phyloP scores from a whole-genome alignment of 306 rosid species.

The Cyclanthera cordifolia region DNA sequence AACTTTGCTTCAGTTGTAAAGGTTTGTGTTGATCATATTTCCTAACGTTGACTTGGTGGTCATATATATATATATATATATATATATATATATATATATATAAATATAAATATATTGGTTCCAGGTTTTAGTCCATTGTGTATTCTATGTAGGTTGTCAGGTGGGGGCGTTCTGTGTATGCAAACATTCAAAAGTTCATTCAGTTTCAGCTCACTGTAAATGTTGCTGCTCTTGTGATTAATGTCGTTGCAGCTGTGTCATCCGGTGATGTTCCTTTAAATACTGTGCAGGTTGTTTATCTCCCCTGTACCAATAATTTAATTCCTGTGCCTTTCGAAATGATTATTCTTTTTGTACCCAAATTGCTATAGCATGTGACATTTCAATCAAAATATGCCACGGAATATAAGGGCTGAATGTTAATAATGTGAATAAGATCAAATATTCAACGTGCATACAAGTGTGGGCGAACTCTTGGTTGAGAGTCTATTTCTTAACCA shows the following conservation, averaged over 20 bases:
- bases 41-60: neutral
- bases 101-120: too few species aligned
- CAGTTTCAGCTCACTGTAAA: slow-evolving; percentile 97
- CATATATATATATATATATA: too few species aligned
- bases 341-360: neutral
- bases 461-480: too few species aligned
- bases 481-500: too few species aligned
- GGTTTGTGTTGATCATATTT: slow-evolving; percentile 27
- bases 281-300: slow-evolving; percentile 72
- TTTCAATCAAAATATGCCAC: neutral
- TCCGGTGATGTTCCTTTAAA: slow-evolving; percentile 79
- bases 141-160: slow-evolving; percentile 67
- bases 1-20: slow-evolving; percentile 93
- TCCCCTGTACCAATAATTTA: neutral
- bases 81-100: too few species aligned
- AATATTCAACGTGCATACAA: neutral
- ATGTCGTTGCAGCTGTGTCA: slow-evolving; percentile 81
- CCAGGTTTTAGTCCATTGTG: neutral
- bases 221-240: slow-evolving; percentile 91
- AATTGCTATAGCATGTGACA: neutral
- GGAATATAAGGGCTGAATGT: neutral
- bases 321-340: neutral
- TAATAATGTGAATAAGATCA: neutral
- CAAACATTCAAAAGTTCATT: slow-evolving; percentile 94
- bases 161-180: slow-evolving; percentile 99